Base-by-base conservation (phyloP, 352 stramenopile species). In the Phytophthora pseudosyringae region DNA sequence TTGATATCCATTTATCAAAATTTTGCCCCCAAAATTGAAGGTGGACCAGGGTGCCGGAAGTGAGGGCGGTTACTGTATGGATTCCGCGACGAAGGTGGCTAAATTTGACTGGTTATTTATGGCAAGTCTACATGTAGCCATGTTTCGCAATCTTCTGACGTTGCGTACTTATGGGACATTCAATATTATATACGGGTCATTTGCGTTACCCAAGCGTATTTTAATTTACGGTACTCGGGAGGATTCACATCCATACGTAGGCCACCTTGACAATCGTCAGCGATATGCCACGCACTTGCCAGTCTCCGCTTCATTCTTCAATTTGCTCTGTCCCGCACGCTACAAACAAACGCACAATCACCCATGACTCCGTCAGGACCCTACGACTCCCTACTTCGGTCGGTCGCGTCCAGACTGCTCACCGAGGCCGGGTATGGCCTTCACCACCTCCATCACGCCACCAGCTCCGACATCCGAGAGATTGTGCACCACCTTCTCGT, bases 401-500 rank as follows among this genome's bases (percentile, higher is more conserved):
- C 59, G 0, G 43, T 84, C 11, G 73, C 72, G 3, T 71, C 61
- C 5, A 73, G 21, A 46, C 64, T 86, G n/a, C 70, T 86, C 9
- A 55, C 46, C 1, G 78, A 84, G 31, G 49, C 60, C 3, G 73
- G 73, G 4, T 66, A 86, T 56, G 75, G 69, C 32, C 51, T 73
- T 29, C 75, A 67, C 36, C 75, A 83, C 58, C 53, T 83, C 16
- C 62, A 61, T 11, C 69, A 78, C 41, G 67, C 72, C 33, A 66
- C 77, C 3, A 64, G 54, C 4, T 70, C 69, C 26, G 75, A 83
- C n/a, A 53, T 87, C 16, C 70, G 78, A 39, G 75, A 82, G 39
- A 73, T 87, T 21, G 66, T 87, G 46, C 75, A 87, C 40, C 78
- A 87, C 56, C 53, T 87, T 41, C 65, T 87, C 7, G 73, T 84